These are phyloP conservation scores for Neocatenulostroma microsporum DNA, from an alignment of 2,329 filamentous ascomycete species.

Conservation along the genomic window DNA sequence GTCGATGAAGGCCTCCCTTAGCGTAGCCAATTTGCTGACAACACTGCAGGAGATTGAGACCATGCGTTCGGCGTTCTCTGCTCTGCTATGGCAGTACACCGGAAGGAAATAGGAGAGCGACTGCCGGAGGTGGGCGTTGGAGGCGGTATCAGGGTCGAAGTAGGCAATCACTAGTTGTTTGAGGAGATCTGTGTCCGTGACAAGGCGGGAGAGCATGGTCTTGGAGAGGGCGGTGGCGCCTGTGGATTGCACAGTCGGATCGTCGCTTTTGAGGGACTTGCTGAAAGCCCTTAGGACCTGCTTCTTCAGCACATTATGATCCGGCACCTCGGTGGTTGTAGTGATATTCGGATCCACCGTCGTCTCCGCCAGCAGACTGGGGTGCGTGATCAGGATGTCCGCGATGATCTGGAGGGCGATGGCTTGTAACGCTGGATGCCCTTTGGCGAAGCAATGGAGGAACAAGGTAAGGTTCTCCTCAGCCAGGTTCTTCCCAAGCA, in stretches of 20 bases:
- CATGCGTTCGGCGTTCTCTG: constrained; percentile 79
- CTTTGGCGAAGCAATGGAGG: constrained; percentile 91
- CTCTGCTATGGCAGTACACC: constrained; percentile 80
- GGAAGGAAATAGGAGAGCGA: constrained; percentile 89
- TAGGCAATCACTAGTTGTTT: constrained; percentile 78
- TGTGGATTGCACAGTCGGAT: constrained; percentile 67
- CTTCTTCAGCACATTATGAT: constrained; percentile 46
- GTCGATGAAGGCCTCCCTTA: constrained; percentile 25
- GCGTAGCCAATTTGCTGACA: constrained; percentile 56
- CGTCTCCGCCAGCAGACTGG: constrained; percentile 61
- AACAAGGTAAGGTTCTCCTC: constrained; percentile 89
- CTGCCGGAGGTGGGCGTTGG: constrained; percentile 76
- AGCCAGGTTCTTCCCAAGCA: constrained; percentile 84
- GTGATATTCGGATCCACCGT: constrained; percentile 30
- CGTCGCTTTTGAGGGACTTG: constrained; percentile 66
- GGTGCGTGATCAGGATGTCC: constrained; percentile 86
- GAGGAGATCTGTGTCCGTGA: constrained; percentile 66
- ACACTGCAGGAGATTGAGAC: constrained; percentile 63
- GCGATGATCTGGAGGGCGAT: constrained; percentile 86
- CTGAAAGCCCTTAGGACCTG: constrained; percentile 78
- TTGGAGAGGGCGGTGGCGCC: constrained; percentile 79
- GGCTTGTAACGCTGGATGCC: constrained; percentile 80
- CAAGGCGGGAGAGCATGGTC: constrained; percentile 70
- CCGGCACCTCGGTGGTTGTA: constrained; percentile 27
- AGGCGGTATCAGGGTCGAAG: constrained; percentile 71